phyloP scores from a whole-genome alignment of 306 rosid genomes.

The Adenanthera pavonina region DNA sequence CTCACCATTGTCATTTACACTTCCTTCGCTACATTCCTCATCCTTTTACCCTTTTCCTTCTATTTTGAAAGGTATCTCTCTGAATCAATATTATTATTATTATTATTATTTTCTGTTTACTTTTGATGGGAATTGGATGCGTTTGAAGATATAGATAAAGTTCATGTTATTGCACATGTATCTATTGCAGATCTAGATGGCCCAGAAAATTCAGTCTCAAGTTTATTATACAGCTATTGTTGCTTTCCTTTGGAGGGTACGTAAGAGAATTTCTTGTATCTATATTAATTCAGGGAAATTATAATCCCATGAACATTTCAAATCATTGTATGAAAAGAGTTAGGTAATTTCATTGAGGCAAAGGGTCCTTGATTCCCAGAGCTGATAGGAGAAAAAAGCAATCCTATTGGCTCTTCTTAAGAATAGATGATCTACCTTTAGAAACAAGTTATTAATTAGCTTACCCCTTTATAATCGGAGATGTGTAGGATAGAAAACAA shows the following conservation, averaged over 20 bases:
- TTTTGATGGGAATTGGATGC: background rate
- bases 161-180: background rate
- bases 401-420: too few relatives aligned
- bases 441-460: conserved; percentile 10
- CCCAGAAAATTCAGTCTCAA: conserved; percentile 60
- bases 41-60: conserved; percentile 67
- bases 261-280: background rate
- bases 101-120: background rate
- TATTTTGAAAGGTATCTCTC: conserved; percentile 68
- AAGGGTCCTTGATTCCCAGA: too few relatives aligned
- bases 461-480: conserved; percentile 26
- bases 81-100: background rate
- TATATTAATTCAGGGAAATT: background rate
- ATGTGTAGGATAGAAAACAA: background rate
- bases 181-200: conserved; percentile 68
- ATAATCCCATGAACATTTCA: background rate
- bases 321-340: background rate
- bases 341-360: background rate
- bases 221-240: conserved; percentile 54
- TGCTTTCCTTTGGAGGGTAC: conserved; percentile 80
- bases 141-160: background rate
- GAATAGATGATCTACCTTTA: conserved; percentile 1
- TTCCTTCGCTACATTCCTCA: conserved; percentile 62
- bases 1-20: conserved; percentile 65
- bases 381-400: background rate